Evolutionary conservation across 441 rosid genomes (phyloP).

Genomic region (Pelargonium australe): DNA sequence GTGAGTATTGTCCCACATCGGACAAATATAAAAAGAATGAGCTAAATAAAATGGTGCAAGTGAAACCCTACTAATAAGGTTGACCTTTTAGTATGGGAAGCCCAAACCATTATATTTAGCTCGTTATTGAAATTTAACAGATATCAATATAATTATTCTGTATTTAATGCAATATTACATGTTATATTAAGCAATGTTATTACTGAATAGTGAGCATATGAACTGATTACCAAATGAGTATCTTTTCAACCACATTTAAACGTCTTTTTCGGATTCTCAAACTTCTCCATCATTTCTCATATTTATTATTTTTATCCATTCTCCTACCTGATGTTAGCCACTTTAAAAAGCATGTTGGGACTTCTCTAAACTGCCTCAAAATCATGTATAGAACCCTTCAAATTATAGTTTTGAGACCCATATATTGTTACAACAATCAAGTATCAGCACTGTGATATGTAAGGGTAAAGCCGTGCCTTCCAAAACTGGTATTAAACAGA

Average conservation of each 20-base stretch:
- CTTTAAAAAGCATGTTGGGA: background rate
- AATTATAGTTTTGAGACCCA: background rate
- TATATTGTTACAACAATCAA: background rate
- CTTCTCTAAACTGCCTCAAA: conserved; percentile 3
- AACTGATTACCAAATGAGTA: conserved; percentile 1
- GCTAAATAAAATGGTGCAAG: too few relatives aligned
- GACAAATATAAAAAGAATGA: too few relatives aligned
- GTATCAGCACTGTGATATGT: background rate
- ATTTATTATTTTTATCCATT: background rate
- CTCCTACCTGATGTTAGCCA: background rate
- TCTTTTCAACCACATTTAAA: background rate
- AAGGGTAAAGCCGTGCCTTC: background rate
- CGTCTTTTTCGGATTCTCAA: background rate
- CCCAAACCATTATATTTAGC: too few relatives aligned
- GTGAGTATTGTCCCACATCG: too few relatives aligned
- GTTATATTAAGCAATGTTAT: background rate
- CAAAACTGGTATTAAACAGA: background rate
- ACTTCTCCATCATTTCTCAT: background rate
- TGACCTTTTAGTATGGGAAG: too few relatives aligned
- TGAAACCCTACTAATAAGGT: too few relatives aligned
- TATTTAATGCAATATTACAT: background rate
- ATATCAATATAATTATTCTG: background rate
- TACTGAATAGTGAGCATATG: background rate
- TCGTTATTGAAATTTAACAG: too few relatives aligned
- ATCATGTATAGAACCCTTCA: background rate